A percentile compares a stretch with the other conserved stretches of the same genome.
Conservation (phyloP, 108 stramenopile species). For the Fragilariopsis cylindrus region DNA sequence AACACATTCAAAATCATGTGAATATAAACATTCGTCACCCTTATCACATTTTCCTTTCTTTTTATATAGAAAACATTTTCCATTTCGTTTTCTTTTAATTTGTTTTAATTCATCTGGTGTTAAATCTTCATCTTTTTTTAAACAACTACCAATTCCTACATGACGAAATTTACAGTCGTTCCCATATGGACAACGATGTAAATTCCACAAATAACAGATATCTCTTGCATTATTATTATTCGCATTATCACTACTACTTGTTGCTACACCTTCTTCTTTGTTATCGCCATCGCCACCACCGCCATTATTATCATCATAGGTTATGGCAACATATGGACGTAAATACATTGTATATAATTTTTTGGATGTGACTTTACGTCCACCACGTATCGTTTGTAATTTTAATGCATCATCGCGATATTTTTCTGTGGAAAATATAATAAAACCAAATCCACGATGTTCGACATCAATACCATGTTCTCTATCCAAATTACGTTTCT, state of each 20-base stretch:
- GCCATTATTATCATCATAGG: constrained; percentile 9
- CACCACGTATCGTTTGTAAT: constrained; percentile 54
- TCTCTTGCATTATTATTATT: constrained; percentile 16
- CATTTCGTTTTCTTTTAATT: constrained; percentile 35
- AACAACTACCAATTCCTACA: constrained; percentile 64
- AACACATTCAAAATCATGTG: constrained; percentile 54
- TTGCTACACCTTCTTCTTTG: constrained; percentile 20
- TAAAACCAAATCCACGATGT: constrained; percentile 82
- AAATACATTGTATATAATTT: constrained; percentile 64
- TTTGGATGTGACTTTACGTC: constrained; percentile 50
- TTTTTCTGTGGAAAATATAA: constrained; percentile 41
- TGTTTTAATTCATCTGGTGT: not conserved
- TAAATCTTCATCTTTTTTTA: constrained; percentile 20
- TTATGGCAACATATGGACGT: constrained; percentile 36
- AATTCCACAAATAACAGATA: constrained; percentile 67
- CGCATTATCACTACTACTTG: constrained; percentile 16
- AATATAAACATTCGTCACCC: constrained; percentile 72
- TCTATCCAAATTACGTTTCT: constrained; percentile 16
- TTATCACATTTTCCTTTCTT: constrained; percentile 64
- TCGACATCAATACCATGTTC: constrained; percentile 9
- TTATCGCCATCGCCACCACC: too few species aligned
- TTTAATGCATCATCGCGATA: constrained; percentile 39
- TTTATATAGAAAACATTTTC: constrained; percentile 72
- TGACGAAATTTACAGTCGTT: constrained; percentile 75
- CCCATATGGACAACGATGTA: constrained; percentile 70